Base-by-base conservation (phyloP, 2,329 filamentous ascomycete species). In the Cercospora sp. region DNA sequence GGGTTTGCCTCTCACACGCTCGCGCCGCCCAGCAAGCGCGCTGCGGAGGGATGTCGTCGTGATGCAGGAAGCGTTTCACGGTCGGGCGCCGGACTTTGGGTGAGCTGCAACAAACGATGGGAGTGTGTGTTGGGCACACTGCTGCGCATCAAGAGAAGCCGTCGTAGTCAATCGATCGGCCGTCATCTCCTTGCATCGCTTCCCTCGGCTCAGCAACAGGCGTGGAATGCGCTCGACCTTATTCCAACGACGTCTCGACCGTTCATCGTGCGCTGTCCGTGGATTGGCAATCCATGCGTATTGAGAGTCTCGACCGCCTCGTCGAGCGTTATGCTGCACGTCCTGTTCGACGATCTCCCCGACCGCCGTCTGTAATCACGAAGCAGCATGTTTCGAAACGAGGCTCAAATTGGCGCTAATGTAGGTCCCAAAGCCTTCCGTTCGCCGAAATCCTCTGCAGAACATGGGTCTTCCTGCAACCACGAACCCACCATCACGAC, bases 391-490 rank as follows among this genome's bases (percentile, higher is more conserved):
- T 18, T 37, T 16, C 4, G 55, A 59, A 59, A 59, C 55, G 49
- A 7, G 5, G 28, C 55, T 21, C 55, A 7, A n/a, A 10, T 58
- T 21, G 5, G 8, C 28, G 55, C 55, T 37, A 59, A 59, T 59
- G 55, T 37, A 59, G 30, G 55, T 13, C 8, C 55, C 16, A 8
- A 6, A 21, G 55, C 55, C 55, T 21, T 5, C 55, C 30, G 55
- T 58, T 18, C 16, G 55, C 55, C 6, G 61, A 12, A 34, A 34
- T 49, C 43, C 28, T 26, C 24, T 45, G 40, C 61, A 49, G 51
- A 45, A 53, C 62, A 65, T 59, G 61, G 45, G 53, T 55, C 61
- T 32, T 37, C 61, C 61, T 55, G 61, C 45, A 28, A 57, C 62
- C 62, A 58, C 49, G 28, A 24, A 49, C 10, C 51, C 28, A 26